Conservation (phyloP, 2,329 filamentous ascomycete genomes). For the Colletotrichum paranaense region DNA sequence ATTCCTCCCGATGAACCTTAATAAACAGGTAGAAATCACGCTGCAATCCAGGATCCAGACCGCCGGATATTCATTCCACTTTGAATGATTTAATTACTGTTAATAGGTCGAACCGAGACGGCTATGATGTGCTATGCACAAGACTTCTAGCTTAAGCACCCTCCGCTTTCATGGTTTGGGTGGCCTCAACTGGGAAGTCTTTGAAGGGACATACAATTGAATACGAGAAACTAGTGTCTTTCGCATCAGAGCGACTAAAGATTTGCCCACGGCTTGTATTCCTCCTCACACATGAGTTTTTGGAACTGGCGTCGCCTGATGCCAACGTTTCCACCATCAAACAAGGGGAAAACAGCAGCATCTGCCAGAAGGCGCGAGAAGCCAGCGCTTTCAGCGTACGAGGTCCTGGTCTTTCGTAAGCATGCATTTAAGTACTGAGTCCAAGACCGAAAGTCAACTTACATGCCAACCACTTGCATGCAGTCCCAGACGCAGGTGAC, state of each 20-base stretch:
- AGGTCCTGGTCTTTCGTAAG: not conserved
- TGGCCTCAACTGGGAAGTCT: not conserved
- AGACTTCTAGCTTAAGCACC: not conserved
- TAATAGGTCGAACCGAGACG: not conserved
- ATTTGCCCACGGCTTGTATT: slow-evolving; percentile 18
- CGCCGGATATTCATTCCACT: not conserved
- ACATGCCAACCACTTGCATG: slow-evolving; percentile 64
- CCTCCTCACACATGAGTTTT: not conserved
- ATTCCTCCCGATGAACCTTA: not conserved
- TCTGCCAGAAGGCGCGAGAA: slow-evolving; percentile 19
- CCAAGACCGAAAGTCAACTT: slow-evolving; percentile 32
- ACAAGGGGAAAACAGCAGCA: slow-evolving; percentile 28
- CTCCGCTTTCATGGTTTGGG: not conserved
- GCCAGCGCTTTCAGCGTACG: slow-evolving; percentile 3
- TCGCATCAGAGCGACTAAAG: not conserved
- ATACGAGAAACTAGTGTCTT: not conserved
- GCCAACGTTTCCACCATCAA: slow-evolving; percentile 37
- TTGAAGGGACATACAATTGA: not conserved
- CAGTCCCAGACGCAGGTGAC: slow-evolving; percentile 60
- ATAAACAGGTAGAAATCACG: not conserved
- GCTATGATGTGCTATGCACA: not conserved
- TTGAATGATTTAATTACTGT: not conserved
- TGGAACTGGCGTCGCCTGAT: slow-evolving; percentile 29
- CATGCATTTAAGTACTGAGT: not conserved
- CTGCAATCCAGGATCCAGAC: not conserved